Base-by-base conservation (phyloP, 163 green algal species). In the Scenedesmus sp. region DNA sequence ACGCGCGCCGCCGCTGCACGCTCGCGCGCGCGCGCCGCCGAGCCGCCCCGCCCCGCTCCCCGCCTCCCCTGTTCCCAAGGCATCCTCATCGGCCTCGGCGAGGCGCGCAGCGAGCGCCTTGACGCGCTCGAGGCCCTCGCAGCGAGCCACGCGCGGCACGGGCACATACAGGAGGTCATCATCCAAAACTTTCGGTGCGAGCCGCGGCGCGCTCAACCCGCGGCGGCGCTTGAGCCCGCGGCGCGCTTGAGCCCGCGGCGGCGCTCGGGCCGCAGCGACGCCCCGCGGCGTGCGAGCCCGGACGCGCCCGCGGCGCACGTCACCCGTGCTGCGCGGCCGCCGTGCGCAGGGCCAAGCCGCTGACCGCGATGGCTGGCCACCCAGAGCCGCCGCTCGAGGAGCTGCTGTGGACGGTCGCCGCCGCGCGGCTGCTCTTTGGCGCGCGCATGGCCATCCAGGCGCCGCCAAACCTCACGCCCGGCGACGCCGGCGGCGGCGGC, bases 111-210 rank as follows among this genome's bases (percentile, higher is more conserved):
- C 1, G 91, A 97, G 48, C 78, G 91, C 6, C 67, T 97, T 53
- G 60, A 87, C 2, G 85, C 76, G 0, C 83, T 98, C 45, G 62
- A 91, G 7, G 81, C 78, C 26, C 84, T 97, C 14, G 36, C 50
- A 13, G 24, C 84, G 3, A 60, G 90, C 47, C 87, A 95, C 58
- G 11, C 36, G 3, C 31, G 50, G 28, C 81, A 93, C 48, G 91
- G 89, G 18, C 91, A 96, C 83, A 85, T 97, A 2, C 86, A 92
- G 84, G 93, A 97, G 86, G 39, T 97, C 26, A 96, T 97, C 77
- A 88, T 97, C 11, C 94, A 98, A 74, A 95, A 94, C 81, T 97
- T 97, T 67, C 70, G 69, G 77, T 82, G 56, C 15, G 75, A 9
- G n/a, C n/a, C n/a, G n/a, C n/a, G n/a, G n/a, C n/a, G n/a, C n/a